Evolutionary conservation across 2,329 filamentous ascomycete species (phyloP).

Genomic region (Alternaria brassicicola): DNA sequence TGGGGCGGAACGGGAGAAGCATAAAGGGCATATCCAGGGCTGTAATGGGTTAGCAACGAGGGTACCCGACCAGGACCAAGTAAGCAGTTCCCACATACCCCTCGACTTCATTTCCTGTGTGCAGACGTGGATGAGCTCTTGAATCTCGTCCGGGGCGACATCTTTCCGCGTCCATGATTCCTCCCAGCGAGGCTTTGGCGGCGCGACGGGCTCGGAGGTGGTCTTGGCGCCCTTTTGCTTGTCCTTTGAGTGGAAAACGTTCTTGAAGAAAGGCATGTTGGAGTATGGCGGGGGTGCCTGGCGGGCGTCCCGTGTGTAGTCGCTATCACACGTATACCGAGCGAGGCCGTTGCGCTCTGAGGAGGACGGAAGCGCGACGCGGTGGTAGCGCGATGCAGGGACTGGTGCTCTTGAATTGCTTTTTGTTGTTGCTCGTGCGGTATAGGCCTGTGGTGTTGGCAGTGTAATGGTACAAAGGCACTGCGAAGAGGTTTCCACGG

Average conservation of each 20-base stretch:
- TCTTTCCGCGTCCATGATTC: slow-evolving; percentile 84
- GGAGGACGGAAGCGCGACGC: slow-evolving; percentile 19
- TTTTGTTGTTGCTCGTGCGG: slow-evolving; percentile 16
- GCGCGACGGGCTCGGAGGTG: slow-evolving; percentile 43
- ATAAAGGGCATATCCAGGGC: slow-evolving; percentile 91
- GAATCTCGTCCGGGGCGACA: slow-evolving; percentile 87
- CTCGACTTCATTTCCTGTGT: slow-evolving; percentile 90
- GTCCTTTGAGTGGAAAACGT: slow-evolving; percentile 48
- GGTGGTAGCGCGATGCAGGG: slow-evolving; percentile 25
- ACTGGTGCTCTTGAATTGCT: slow-evolving; percentile 18
- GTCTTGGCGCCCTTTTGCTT: slow-evolving; percentile 40
- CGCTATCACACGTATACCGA: slow-evolving; percentile 20
- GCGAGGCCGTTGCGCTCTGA: slow-evolving; percentile 15
- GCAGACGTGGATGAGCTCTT: slow-evolving; percentile 83
- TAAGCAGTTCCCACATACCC: slow-evolving; percentile 65
- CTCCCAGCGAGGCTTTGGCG: slow-evolving; percentile 79
- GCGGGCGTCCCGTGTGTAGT: slow-evolving; percentile 23
- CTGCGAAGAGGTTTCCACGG: not conserved
- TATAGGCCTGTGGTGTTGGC: slow-evolving; percentile 7
- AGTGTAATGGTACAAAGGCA: not conserved
- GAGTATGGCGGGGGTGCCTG: slow-evolving; percentile 25
- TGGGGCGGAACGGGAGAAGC: slow-evolving; percentile 90
- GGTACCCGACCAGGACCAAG: not conserved
- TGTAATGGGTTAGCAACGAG: slow-evolving; percentile 50
- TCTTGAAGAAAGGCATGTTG: slow-evolving; percentile 49